A percentile compares a stretch with the other conserved stretches of the same genome.
These are phyloP conservation scores for Lactarius hatsudake DNA, from an alignment of 768 basidiomycete species.

Conservation along the genomic window DNA sequence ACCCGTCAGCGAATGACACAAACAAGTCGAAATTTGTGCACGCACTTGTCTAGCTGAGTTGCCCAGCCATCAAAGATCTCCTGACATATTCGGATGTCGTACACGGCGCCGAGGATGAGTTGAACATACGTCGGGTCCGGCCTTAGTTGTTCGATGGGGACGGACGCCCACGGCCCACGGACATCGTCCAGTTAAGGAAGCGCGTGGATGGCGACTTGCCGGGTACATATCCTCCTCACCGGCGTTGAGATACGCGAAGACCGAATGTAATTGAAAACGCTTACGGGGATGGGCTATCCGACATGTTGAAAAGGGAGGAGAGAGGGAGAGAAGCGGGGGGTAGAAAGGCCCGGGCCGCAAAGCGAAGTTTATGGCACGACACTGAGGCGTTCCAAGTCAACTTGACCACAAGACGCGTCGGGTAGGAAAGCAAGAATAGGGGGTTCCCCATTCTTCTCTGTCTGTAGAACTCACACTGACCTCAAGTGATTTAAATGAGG, in stretches of 20 bases:
- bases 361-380: conserved; percentile 1
- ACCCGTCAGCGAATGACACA: not conserved
- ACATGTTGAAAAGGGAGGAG: not conserved
- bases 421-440: not conserved
- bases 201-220: conserved; percentile 5
- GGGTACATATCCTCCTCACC: conserved; percentile 15
- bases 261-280: not conserved
- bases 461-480: not conserved
- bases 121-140: conserved; percentile 6
- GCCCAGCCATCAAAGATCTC: conserved; percentile 20
- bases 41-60: conserved; percentile 11
- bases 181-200: conserved; percentile 10
- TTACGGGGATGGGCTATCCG: conserved; percentile 20
- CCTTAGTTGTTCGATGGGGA: conserved; percentile 7
- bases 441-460: not conserved
- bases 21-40: not conserved
- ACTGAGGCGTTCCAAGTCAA: not conserved
- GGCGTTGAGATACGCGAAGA: not conserved
- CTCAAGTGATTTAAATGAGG: not conserved
- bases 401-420: conserved; percentile 5
- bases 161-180: no score
- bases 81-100: conserved; percentile 18
- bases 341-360: no score
- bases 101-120: conserved; percentile 1
- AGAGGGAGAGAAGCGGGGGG: not conserved